A percentile compares a stretch with the other conserved stretches of the same genome.
Evolutionary conservation across 1,284 basidiomycete genomes (phyloP).

Genomic region (Neolentinus lepideus): DNA sequence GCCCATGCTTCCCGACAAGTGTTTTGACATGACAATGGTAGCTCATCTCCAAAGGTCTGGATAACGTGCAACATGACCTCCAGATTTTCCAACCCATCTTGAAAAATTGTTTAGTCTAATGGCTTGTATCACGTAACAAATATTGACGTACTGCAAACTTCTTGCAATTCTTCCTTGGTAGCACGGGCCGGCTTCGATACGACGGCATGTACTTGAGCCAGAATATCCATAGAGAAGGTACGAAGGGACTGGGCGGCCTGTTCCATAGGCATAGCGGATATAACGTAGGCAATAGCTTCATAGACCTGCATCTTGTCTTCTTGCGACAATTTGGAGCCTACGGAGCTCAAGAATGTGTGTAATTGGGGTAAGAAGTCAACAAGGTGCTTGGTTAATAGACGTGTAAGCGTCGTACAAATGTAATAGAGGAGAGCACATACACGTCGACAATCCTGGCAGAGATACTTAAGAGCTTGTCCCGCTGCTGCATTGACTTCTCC

Average conservation of each 20-base stretch:
- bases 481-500: constrained; percentile 87
- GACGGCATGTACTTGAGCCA: constrained; percentile 62
- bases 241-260: constrained; percentile 79
- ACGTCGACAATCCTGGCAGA: constrained; percentile 94
- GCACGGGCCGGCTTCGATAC: constrained; percentile 40
- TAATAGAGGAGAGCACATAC: constrained; percentile 30
- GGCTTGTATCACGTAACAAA: constrained; percentile 10
- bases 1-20: constrained; percentile 80
- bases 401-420: constrained; percentile 1
- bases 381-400: constrained; percentile 55
- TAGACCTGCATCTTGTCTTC: constrained; percentile 90
- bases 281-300: constrained; percentile 93
- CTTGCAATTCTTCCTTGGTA: constrained; percentile 58
- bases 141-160: constrained; percentile 50
- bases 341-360: constrained; percentile 79
- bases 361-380: constrained; percentile 89
- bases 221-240: constrained; percentile 75
- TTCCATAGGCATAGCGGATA: constrained; percentile 86
- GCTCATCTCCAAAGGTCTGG: constrained; percentile 70
- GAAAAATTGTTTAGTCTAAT: not conserved
- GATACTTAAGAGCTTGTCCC: constrained; percentile 92
- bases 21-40: constrained; percentile 75
- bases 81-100: constrained; percentile 83
- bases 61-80: constrained; percentile 84
- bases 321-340: constrained; percentile 73